phyloP scores from a whole-genome alignment of 148 eudicot species.

The Amaranthus cruentus region DNA sequence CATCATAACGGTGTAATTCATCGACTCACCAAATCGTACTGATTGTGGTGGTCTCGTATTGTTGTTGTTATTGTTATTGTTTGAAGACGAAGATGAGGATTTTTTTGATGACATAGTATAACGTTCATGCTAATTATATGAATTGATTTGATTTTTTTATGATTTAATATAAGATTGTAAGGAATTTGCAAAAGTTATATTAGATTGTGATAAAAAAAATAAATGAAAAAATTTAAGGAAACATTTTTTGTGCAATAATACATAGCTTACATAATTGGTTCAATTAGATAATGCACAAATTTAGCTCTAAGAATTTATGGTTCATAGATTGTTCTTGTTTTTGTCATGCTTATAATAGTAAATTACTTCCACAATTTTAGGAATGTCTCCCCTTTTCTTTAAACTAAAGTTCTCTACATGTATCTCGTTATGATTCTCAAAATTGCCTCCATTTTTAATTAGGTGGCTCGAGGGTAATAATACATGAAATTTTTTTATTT shows the following conservation, averaged over 20 bases:
- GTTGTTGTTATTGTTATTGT: slow-evolving; percentile 9
- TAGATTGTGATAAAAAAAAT: slow-evolving; percentile 7
- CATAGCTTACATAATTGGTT: not conserved
- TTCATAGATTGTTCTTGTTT: slow-evolving; percentile 18
- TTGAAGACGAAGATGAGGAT: slow-evolving; percentile 5
- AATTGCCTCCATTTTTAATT: no score
- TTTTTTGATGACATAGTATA: slow-evolving; percentile 27
- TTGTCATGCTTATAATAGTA: slow-evolving; percentile 7
- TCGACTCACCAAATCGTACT: slow-evolving; percentile 45
- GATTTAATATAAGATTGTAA: not conserved
- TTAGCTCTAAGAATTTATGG: slow-evolving; percentile 6
- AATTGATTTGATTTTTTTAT: not conserved
- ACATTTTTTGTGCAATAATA: not conserved
- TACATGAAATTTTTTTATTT: no score
- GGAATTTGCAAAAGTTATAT: not conserved
- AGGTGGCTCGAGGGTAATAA: no score
- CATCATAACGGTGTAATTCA: slow-evolving; percentile 65
- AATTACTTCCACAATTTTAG: slow-evolving; percentile 20
- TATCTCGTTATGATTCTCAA: no score
- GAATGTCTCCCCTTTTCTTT: slow-evolving; percentile 10
- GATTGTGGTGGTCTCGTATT: slow-evolving; percentile 33
- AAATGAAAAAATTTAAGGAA: not conserved
- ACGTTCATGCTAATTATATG: not conserved
- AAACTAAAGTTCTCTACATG: slow-evolving; percentile 3
- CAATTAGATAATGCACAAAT: slow-evolving; percentile 11